These are phyloP conservation scores for Pseudopyrenochaeta lycopersici DNA, from an alignment of 2,329 filamentous ascomycete genomes.

Conservation along the genomic window DNA sequence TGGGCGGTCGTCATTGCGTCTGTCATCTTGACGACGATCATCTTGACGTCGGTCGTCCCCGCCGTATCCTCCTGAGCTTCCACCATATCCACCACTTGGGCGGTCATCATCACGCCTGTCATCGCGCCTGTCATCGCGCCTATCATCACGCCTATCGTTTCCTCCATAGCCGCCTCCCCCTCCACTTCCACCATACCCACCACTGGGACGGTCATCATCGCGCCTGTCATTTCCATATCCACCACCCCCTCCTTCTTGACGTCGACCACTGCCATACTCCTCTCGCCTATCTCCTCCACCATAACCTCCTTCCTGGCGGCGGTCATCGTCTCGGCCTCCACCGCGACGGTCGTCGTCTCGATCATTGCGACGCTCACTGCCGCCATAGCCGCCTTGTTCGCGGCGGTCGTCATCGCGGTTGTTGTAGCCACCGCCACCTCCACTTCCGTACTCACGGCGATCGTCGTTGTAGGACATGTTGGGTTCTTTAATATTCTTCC, in stretches of 20 bases:
- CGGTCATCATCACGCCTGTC: constrained; percentile 17
- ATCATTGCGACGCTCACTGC: constrained; percentile 25
- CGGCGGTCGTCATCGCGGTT: constrained; percentile 23
- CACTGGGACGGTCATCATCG: constrained; percentile 8
- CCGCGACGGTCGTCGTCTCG: constrained; percentile 10
- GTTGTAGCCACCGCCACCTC: constrained; percentile 12
- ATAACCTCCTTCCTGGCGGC: constrained; percentile 21
- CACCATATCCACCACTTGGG: neutral
- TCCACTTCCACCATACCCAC: neutral
- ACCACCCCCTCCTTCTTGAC: constrained; percentile 8
- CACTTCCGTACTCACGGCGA: constrained; percentile 5
- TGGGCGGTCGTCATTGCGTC: constrained; percentile 6
- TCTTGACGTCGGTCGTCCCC: constrained; percentile 1
- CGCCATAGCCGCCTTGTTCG: constrained; percentile 21
- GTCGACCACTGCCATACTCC: constrained; percentile 12
- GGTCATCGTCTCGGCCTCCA: constrained; percentile 12
- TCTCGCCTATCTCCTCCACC: constrained; percentile 19
- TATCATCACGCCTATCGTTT: constrained; percentile 16
- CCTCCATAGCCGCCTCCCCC: neutral
- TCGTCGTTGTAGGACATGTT: constrained; percentile 41
- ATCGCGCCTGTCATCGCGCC: constrained; percentile 11
- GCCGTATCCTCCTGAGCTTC: neutral
- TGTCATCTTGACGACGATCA: constrained; percentile 16
- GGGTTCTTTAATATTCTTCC: neutral
- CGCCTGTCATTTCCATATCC: constrained; percentile 10